Conservation (phyloP, 192 early-diverging fungal species). For the Obelidium mucronatum region DNA sequence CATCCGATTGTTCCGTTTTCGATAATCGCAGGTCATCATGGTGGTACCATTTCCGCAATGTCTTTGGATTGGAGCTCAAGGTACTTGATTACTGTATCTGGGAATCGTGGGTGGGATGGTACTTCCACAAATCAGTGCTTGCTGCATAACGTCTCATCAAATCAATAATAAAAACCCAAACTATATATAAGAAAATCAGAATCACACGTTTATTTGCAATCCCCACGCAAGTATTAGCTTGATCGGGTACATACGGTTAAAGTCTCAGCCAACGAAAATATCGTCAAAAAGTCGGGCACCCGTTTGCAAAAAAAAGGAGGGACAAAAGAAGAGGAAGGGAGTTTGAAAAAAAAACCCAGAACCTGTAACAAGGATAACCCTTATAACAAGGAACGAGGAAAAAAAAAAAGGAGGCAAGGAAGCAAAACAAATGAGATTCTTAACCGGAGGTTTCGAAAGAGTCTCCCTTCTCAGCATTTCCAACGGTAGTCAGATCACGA, state of each 20-base stretch:
- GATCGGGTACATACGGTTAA: not conserved
- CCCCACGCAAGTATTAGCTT: slow-evolving; percentile 7
- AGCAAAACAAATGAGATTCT: too few relatives aligned
- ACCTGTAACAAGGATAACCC: too few relatives aligned
- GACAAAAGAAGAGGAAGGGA: not conserved
- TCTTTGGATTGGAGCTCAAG: slow-evolving; percentile 75
- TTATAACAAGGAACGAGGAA: too few relatives aligned
- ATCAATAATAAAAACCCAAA: not conserved
- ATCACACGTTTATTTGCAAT: too few relatives aligned
- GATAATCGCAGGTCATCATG: slow-evolving; percentile 94
- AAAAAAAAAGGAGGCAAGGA: not conserved
- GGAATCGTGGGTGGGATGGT: slow-evolving; percentile 98
- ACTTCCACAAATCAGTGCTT: slow-evolving; percentile 80
- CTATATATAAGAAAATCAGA: too few relatives aligned
- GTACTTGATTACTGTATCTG: slow-evolving; percentile 91
- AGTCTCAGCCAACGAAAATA: not conserved
- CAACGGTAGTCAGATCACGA: not conserved
- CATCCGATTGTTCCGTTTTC: slow-evolving; percentile 77
- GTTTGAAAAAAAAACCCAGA: not conserved
- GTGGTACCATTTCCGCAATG: slow-evolving; percentile 79
- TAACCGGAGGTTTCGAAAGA: not conserved
- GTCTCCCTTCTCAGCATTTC: not conserved
- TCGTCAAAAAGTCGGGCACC: not conserved
- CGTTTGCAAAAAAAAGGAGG: not conserved
- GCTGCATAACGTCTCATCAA: slow-evolving; percentile 81